A percentile compares a stretch with the other conserved stretches of the same genome.
phyloP scores from a whole-genome alignment of 2,329 filamentous ascomycete genomes.

The Fusarium hostae region DNA sequence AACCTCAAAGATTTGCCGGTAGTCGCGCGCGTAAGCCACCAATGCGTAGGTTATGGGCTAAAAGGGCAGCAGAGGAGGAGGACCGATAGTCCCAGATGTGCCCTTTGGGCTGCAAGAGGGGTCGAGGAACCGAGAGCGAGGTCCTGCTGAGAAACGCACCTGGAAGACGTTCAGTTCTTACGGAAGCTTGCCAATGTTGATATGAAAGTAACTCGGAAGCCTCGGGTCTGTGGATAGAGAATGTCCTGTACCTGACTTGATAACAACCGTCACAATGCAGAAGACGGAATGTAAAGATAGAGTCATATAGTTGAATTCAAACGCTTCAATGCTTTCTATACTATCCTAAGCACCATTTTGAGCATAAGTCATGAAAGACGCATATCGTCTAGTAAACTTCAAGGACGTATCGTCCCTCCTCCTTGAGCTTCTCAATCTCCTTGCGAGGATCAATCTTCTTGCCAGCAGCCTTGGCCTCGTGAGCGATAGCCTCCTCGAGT shows the following conservation, averaged over 20 bases:
- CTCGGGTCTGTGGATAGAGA: background rate
- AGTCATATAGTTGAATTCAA: slow-evolving; percentile 25
- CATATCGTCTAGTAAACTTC: slow-evolving; percentile 82
- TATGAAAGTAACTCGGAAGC: background rate
- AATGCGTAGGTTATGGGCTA: background rate
- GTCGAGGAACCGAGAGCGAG: background rate
- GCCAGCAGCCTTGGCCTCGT: slow-evolving; percentile 74
- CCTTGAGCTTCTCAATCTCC: slow-evolving; percentile 98
- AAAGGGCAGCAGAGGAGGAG: background rate
- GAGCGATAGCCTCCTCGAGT: slow-evolving; percentile 88
- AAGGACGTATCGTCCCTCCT: slow-evolving; percentile 90
- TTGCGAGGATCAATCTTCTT: slow-evolving; percentile 87
- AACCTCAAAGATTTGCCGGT: slow-evolving; percentile 11
- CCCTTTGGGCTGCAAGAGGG: background rate
- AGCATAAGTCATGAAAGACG: slow-evolving; percentile 21
- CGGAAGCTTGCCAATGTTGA: background rate
- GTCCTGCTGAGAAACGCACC: background rate
- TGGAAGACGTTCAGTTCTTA: background rate
- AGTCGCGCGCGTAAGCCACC: slow-evolving; percentile 28
- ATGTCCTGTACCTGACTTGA: background rate
- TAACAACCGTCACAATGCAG: background rate
- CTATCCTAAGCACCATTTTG: slow-evolving; percentile 38
- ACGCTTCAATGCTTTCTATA: slow-evolving; percentile 43
- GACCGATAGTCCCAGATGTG: background rate
- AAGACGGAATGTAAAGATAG: background rate